phyloP scores from a whole-genome alignment of 2,329 filamentous ascomycete genomes.

The Trichoderma semiorbis region DNA sequence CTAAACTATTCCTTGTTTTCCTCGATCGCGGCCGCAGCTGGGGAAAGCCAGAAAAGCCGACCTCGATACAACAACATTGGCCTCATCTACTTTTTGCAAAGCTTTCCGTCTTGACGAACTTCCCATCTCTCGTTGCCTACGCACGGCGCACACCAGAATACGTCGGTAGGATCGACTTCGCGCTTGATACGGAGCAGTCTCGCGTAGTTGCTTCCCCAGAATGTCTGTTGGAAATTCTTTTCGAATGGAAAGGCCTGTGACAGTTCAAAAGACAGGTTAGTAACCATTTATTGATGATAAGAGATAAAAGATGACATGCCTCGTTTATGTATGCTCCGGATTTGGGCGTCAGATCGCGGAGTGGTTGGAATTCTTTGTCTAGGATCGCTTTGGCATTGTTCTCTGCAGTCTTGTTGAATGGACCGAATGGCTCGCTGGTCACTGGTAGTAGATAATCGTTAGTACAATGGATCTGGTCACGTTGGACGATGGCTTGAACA shows the following conservation, averaged over 20 bases:
- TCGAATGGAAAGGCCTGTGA: slow-evolving; percentile 36
- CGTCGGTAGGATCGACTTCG: slow-evolving; percentile 43
- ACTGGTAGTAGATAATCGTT: slow-evolving; percentile 21
- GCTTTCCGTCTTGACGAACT: slow-evolving; percentile 24
- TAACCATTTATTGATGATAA: rapidly evolving
- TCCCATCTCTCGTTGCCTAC: slow-evolving; percentile 45
- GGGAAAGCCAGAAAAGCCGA: rapidly evolving
- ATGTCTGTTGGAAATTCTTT: slow-evolving; percentile 37
- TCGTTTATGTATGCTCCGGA: slow-evolving; percentile 47
- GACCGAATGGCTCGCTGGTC: slow-evolving; percentile 27
- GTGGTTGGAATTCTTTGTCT: slow-evolving; percentile 29
- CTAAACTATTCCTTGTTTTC: background rate
- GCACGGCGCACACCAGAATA: slow-evolving; percentile 48
- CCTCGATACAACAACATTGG: background rate
- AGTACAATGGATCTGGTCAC: rapidly evolving
- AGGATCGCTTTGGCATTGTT: slow-evolving; percentile 27
- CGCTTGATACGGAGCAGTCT: slow-evolving; percentile 44
- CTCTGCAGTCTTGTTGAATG: slow-evolving; percentile 33
- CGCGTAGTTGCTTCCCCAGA: slow-evolving; percentile 46
- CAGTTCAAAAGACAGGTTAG: rapidly evolving
- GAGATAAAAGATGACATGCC: slow-evolving; percentile 27
- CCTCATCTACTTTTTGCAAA: slow-evolving; percentile 24
- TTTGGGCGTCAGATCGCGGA: slow-evolving; percentile 39
- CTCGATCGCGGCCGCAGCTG: background rate
- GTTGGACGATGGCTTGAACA: no score